Evolutionary conservation across 139 green algal genomes (phyloP), one percentile per base, ranked within the genome.

Genomic region (Coelastrella sp.): DNA sequence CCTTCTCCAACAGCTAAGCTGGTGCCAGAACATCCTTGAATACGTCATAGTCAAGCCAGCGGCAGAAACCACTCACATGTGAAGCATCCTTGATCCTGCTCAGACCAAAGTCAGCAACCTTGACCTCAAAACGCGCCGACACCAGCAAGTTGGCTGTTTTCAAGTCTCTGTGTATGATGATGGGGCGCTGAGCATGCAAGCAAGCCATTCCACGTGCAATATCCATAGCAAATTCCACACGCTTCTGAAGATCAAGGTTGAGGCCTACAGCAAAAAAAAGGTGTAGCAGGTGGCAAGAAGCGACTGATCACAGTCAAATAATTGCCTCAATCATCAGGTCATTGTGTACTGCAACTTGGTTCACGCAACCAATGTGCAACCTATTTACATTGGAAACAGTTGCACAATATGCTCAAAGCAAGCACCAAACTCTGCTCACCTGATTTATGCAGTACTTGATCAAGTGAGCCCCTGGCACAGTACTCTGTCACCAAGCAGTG

Each of bases 101-200:
- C 7, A 94, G 87, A 4, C 90, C 90, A 85, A 94, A 92, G 85
- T 93, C 90, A 2, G 86, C 88, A 35, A 91, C 88, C 85, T 94
- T 94, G 80, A 92, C 68, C 60, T 94, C 90, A 51, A 92, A 91
- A 32, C 89, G 81, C 15, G 88, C 89, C 6, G 80, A 89, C 43
- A 94, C 89, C 53, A 94, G 85, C 80, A 94, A 87, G 77, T 94
- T 94, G 45, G 89, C 88, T 0, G 88, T 85, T 78, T 94, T 93
- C 15, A 94, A 85, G 85, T 94, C 91, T 2, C 89, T 53, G 80
- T 92, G 89, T 34, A 92, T 89, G 79, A 92, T 89, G 72, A 83
- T 84, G 30, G 90, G 88, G 40, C 85, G 77, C 86, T 93, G 90
- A 13, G 88, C 86, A 76, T 93, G 90, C 72, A 93, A 81, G 85